Evolutionary conservation across 179 eudicot species (phyloP), one percentile per base, ranked within the genome.

Genomic region (Camellia oleifera): DNA sequence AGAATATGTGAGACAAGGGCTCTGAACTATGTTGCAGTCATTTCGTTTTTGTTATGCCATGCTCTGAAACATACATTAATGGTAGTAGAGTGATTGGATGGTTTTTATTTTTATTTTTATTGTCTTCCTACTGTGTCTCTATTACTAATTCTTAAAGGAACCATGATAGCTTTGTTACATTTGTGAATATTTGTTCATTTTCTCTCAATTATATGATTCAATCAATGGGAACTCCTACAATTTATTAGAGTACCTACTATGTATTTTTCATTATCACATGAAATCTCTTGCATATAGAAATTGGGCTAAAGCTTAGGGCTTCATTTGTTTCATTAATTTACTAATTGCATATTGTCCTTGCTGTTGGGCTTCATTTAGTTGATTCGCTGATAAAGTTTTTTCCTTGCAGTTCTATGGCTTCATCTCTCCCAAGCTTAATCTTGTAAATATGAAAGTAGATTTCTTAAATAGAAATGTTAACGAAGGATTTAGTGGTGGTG

Each of bases 401-500:
- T 81, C 66, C 64, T 83, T 88, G 90, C 94, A 96, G 98, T 96
- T 96, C 77, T 96, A 91, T 74, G 86, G 88, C 71, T 89, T 90
- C 78, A 88, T 96, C 63, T 83, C 83, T 67, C 91, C 92, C 81
- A 96, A 96, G 91, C 93, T 96, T 77, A 89, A 88, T 65, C 78
- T 92, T 72, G 98, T 96, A 78, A 94, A 94, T 80, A 94, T 94
- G 94, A 92, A 96, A 89, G 83, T 84, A 84, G 98, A 96, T 79
- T 89, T 94, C 74, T 81, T 96, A 74, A 89, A 94, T 81, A 90
- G 99, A 91, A 94, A 96, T 77, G 99, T 96, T 48, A 96, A 96
- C 80, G 99, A 92, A 88, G 99, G 99, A 76, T 96, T 96, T 77
- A 96, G 99, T 84, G 99, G 99, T 58, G 99, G 99, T 74, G 99